These are phyloP conservation scores for Coccinonectria pachysandricola DNA, from an alignment of 2,329 filamentous ascomycete species.

Conservation along the genomic window DNA sequence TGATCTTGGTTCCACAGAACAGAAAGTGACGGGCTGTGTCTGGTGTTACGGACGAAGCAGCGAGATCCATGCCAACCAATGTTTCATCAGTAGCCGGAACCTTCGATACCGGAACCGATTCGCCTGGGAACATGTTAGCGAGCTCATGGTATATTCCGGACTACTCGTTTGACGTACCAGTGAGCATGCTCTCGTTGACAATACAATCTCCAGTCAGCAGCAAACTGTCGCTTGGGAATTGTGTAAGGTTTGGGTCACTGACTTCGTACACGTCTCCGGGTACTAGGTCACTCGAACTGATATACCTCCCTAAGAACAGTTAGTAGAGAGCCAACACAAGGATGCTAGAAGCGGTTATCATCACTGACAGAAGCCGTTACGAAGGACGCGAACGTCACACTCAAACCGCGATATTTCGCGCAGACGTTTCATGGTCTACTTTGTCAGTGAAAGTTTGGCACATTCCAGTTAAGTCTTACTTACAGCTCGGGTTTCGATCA, in stretches of 20 bases:
- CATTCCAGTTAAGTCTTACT: constrained; percentile 20
- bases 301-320: constrained; percentile 55
- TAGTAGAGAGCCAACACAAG: constrained; percentile 1
- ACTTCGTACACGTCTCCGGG: constrained; percentile 96
- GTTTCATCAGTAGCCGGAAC: constrained; percentile 72
- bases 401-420: constrained; percentile 90
- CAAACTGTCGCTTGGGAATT: constrained; percentile 87
- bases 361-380: constrained; percentile 79
- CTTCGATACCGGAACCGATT: constrained; percentile 96
- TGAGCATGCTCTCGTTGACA: constrained; percentile 98
- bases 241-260: constrained; percentile 78
- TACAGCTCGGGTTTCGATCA: constrained; percentile 79
- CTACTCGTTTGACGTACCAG: constrained; percentile 38
- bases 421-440: constrained; percentile 74
- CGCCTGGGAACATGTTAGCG: constrained; percentile 37
- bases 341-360: background rate
- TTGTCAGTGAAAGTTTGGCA: constrained; percentile 2
- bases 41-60: constrained; percentile 70
- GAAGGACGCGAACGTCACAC: constrained; percentile 85
- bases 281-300: constrained; percentile 78
- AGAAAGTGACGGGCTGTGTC: constrained; percentile 82
- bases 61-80: constrained; percentile 64
- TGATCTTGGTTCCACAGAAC: constrained; percentile 91
- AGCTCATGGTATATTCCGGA: constrained; percentile 15
- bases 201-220: constrained; percentile 91